These are phyloP conservation scores for Parathielavia appendiculata DNA, from an alignment of 495 filamentous ascomycete genomes.

Conservation along the genomic window DNA sequence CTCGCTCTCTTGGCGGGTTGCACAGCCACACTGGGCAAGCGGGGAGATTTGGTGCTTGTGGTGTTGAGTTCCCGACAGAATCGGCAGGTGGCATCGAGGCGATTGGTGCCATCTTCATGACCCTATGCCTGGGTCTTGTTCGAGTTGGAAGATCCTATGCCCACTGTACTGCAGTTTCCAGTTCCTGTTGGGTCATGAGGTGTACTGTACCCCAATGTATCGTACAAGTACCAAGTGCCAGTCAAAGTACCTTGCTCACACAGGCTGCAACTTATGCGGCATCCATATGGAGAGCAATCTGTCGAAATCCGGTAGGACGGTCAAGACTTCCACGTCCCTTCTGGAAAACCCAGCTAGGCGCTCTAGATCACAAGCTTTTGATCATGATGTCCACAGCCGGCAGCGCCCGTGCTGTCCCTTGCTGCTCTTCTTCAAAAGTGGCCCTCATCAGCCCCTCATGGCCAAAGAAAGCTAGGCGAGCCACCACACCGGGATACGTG, in stretches of 20 bases:
- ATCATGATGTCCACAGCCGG: neutral
- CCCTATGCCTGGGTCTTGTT: neutral
- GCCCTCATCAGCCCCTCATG: conserved; percentile 7
- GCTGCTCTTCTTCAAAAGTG: neutral
- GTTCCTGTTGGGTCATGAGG: too few relatives aligned
- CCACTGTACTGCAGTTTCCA: too few relatives aligned
- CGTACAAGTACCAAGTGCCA: too few relatives aligned
- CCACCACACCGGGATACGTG: neutral
- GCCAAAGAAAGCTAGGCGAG: neutral
- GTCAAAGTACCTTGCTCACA: too few relatives aligned
- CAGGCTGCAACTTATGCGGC: too few relatives aligned
- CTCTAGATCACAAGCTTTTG: too few relatives aligned
- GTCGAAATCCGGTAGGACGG: too few relatives aligned
- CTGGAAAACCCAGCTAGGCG: too few relatives aligned
- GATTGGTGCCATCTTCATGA: neutral
- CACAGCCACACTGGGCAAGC: conserved; percentile 11
- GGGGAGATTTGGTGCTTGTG: neutral
- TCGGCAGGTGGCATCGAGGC: neutral
- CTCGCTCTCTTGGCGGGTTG: conserved; percentile 7
- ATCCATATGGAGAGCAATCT: too few relatives aligned
- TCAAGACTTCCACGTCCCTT: too few relatives aligned
- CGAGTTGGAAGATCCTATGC: neutral
- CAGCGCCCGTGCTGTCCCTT: neutral
- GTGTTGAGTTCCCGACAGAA: conserved; percentile 3
- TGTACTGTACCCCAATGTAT: too few relatives aligned